Conservation (phyloP, 1,284 basidiomycete genomes). For the Trametes sp. region DNA sequence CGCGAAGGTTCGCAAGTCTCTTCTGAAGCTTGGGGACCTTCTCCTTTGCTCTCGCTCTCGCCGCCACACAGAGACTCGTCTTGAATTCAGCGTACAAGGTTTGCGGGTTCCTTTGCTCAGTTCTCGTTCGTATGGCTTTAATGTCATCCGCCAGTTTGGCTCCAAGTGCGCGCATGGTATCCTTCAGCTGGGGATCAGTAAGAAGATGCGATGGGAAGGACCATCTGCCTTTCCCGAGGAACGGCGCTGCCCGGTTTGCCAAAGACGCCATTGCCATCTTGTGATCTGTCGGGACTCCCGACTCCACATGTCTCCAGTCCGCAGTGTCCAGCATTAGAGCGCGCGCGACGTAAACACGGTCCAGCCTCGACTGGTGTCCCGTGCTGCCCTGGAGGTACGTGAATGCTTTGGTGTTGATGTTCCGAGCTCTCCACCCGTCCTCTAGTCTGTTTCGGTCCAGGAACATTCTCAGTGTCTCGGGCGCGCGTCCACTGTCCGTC, state of each 20-base stretch:
- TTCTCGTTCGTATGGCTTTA: neutral
- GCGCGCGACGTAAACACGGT: neutral
- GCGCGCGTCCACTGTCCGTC: too few species aligned
- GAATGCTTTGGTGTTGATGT: neutral
- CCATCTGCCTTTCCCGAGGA: neutral
- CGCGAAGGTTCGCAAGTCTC: neutral
- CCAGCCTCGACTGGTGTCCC: neutral
- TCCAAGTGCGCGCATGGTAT: neutral
- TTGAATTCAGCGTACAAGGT: neutral
- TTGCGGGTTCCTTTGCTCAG: neutral
- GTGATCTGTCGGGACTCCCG: neutral
- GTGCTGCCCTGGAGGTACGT: neutral
- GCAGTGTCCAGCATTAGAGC: neutral
- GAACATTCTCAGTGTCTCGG: too few species aligned
- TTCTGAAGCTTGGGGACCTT: neutral
- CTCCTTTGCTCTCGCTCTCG: neutral
- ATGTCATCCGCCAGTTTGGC: neutral
- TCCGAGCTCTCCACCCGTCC: too few species aligned
- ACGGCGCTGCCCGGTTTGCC: neutral
- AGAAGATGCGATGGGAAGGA: neutral
- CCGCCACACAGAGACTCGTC: neutral
- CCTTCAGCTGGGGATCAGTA: neutral
- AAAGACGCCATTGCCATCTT: neutral
- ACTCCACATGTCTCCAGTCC: neutral
- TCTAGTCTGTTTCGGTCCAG: too few species aligned